Base-by-base conservation (phyloP, 2,329 filamentous ascomycete species). In the Hymenoscyphus albidus region DNA sequence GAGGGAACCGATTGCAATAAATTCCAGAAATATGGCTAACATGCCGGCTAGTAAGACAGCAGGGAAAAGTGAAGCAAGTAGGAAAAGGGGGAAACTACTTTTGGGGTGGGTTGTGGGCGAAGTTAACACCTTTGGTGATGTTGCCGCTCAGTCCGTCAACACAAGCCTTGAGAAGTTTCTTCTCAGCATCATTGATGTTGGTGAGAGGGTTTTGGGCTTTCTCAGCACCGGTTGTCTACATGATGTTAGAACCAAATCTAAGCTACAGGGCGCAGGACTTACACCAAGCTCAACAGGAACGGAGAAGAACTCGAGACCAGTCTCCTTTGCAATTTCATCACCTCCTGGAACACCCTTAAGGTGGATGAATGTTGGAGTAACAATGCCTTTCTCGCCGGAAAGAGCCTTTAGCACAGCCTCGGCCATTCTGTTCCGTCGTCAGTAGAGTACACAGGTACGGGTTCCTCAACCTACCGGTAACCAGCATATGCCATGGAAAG, bases 321-420 rank as follows among this genome's bases (percentile, higher is more conserved):
- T 92, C 75, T 88, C 86, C 84, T 96, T 92, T 68, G 85, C 85
- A 73, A 99, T 89, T 71, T 86, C 92, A 62, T 94, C 90, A 75
- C 95, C 95, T 68, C 94, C 95, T 62, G 90, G 81, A 59, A 99
- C 86, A 79, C 94, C 94, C 59, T 91, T 89, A 42, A 98, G 90
- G 83, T 97, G 97, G 81, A 99, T 89, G 80, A 90, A 99, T 78
- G 92, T 95, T 74, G 94, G 93, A 85, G 97, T 94, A 68, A 97
- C 84, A 72, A 99, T 90, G 70, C 92, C 92, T 82, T 92, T 92
- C 85, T 96, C 90, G 70, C 95, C 95, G 80, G 91, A 91, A 70
- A 95, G 93, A 72, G 93, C 95, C 82, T 90, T 93, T 76, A 99
- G 88, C 66, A 99, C 84, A 81, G 93, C 93, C 84, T 98, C 93